Evolutionary conservation across 2,329 filamentous ascomycete genomes (phyloP).

Genomic region (Stagonosporopsis cucurbitacearum): DNA sequence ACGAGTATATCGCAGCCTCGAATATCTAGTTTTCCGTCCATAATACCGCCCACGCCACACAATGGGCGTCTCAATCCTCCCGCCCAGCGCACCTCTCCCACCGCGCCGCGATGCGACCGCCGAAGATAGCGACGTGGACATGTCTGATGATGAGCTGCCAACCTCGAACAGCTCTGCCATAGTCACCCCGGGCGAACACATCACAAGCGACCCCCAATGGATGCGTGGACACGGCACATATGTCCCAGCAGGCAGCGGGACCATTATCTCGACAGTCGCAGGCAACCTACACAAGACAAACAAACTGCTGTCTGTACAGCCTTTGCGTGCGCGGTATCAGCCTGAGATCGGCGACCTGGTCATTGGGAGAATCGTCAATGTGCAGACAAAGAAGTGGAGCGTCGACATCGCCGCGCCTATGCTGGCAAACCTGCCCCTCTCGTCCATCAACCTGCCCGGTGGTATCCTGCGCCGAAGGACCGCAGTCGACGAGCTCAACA

Average conservation of each 20-base stretch:
- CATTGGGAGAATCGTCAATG: slow-evolving; percentile 89
- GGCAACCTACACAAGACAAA: slow-evolving; percentile 93
- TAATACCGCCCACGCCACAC: slow-evolving; percentile 11
- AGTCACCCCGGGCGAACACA: slow-evolving; percentile 85
- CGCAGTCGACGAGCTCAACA: slow-evolving; percentile 95
- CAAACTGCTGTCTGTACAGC: slow-evolving; percentile 91
- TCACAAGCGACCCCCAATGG: slow-evolving; percentile 94
- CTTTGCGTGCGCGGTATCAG: slow-evolving; percentile 88
- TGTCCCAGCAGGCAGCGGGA: slow-evolving; percentile 64
- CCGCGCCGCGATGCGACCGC: slow-evolving; percentile 42
- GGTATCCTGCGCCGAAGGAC: slow-evolving; percentile 91
- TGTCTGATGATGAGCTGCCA: slow-evolving; percentile 52
- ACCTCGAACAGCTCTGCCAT: slow-evolving; percentile 57
- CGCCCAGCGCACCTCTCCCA: slow-evolving; percentile 53
- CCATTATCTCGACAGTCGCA: slow-evolving; percentile 88
- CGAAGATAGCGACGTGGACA: slow-evolving; percentile 58
- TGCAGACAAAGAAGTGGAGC: slow-evolving; percentile 92
- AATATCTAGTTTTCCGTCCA: neutral
- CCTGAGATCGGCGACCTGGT: slow-evolving; percentile 97
- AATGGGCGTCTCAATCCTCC: slow-evolving; percentile 67
- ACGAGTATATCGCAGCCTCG: neutral
- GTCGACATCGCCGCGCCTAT: slow-evolving; percentile 91
- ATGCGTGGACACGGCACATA: slow-evolving; percentile 98
- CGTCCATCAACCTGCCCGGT: slow-evolving; percentile 91
- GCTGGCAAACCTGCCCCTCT: slow-evolving; percentile 83